phyloP scores from a whole-genome alignment of 352 stramenopile genomes.

The Pythium phragmiticola region DNA sequence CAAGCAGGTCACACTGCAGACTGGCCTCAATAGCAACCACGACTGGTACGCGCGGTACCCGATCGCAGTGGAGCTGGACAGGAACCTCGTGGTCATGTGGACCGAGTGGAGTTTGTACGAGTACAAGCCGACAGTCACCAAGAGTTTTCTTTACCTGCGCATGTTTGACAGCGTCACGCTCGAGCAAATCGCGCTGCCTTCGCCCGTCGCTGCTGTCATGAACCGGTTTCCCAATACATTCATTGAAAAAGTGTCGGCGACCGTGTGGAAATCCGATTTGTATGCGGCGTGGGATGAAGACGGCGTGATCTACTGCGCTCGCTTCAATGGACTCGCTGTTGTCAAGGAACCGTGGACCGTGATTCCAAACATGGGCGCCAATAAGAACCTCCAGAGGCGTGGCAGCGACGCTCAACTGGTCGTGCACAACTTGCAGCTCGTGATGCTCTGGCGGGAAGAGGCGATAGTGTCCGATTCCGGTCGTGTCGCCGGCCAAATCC shows the following conservation, averaged over 20 bases:
- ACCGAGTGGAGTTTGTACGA: slow-evolving; percentile 50
- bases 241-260: slow-evolving; percentile 45
- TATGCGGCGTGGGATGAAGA: slow-evolving; percentile 75
- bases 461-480: slow-evolving; percentile 14
- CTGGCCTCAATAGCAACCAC: slow-evolving; percentile 61
- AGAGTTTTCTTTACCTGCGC: slow-evolving; percentile 54
- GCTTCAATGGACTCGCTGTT: slow-evolving; percentile 45
- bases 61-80: slow-evolving; percentile 34
- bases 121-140: slow-evolving; percentile 19
- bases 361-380: slow-evolving; percentile 61
- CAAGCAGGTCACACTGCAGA: slow-evolving; percentile 57
- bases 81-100: slow-evolving; percentile 65
- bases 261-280: slow-evolving; percentile 43
- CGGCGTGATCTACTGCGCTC: slow-evolving; percentile 54
- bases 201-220: slow-evolving; percentile 26
- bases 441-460: slow-evolving; percentile 63
- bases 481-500: slow-evolving; percentile 45
- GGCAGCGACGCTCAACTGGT: slow-evolving; percentile 45
- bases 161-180: slow-evolving; percentile 50
- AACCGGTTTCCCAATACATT: slow-evolving; percentile 53
- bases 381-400: slow-evolving; percentile 52
- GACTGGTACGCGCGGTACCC: slow-evolving; percentile 49
- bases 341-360: slow-evolving; percentile 42
- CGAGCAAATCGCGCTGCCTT: slow-evolving; percentile 27
- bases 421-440: slow-evolving; percentile 58